Base-by-base conservation (phyloP, 2,329 filamentous ascomycete genomes). In the Ploettnerulaceae sp. region DNA sequence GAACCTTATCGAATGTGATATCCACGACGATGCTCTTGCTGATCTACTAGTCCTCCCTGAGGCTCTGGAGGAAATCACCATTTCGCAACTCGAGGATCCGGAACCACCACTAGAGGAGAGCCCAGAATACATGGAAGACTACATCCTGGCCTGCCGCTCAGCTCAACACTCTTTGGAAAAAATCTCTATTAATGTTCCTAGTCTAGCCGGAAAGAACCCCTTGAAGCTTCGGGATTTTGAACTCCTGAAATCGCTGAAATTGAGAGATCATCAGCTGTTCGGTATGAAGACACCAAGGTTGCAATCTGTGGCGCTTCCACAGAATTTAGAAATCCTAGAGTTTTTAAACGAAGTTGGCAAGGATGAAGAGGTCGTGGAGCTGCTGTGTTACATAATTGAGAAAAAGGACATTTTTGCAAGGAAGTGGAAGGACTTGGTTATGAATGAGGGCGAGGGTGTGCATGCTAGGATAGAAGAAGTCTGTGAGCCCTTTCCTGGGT, bases 261-360 rank as follows among this genome's bases (percentile, higher is more conserved):
- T 75, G 20, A 70, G 69, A 50, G 72, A 74, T 53, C 69, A 70
- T 33, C 72, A 75, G 50, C 67, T 75, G 1, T 73, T 73, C 25
- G 72, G 72, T 11, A 66, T 65, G 38, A 64, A 68, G 0, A 66
- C 67, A n/a, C 70, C 72, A 3, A 63, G 72, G 3, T 51, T 74
- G 36, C 65, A 70, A 45, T 73, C 70, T 0, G 70, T 74, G 12
- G 72, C 70, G 9, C 57, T 75, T 14, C 71, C 72, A 1, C 71
- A 71, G 1, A 64, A 67, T 48, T 59, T 75, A 11, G 68, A 73
- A 54, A 67, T 61, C 2, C 52, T 75, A 17, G 70, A 73, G 42
- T 71, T 74, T 47, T 68, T 71, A 48, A 70, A 70, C 46, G 63
- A 67, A 22, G 61, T 73, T 7, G 71, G 71, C 1, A 69, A 64